phyloP scores from a whole-genome alignment of 306 rosid genomes.

The Argentina anserina region DNA sequence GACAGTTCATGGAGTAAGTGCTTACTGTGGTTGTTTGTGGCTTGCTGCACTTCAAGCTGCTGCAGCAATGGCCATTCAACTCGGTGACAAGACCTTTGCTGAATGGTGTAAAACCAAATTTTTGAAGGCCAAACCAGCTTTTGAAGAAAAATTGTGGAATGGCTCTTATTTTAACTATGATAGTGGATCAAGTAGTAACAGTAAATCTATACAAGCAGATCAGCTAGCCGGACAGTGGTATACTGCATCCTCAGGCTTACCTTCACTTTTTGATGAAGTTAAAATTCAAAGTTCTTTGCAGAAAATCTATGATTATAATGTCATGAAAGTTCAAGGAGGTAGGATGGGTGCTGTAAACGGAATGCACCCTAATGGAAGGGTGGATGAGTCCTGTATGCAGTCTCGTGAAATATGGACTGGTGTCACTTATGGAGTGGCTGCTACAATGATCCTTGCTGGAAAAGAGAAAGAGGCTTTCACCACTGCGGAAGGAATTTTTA shows the following conservation, averaged over 20 bases:
- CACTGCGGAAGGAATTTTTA: constrained; percentile 86
- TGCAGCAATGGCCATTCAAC: constrained; percentile 86
- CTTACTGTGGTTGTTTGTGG: constrained; percentile 96
- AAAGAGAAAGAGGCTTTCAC: constrained; percentile 89
- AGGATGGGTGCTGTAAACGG: constrained; percentile 98
- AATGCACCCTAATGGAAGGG: constrained; percentile 89
- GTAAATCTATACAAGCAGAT: constrained; percentile 96
- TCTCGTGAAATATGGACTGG: constrained; percentile 98
- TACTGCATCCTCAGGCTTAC: constrained; percentile 86
- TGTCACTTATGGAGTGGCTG: constrained; percentile 91
- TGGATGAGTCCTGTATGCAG: constrained; percentile 99
- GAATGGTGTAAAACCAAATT: constrained; percentile 81
- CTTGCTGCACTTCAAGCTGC: constrained; percentile 98
- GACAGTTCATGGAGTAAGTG: constrained; percentile 98
- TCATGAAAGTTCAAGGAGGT: constrained; percentile 91
- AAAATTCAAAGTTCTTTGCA: constrained; percentile 72
- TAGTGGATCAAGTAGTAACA: constrained; percentile 82
- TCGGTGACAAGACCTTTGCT: constrained; percentile 74
- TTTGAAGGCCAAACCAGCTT: constrained; percentile 82
- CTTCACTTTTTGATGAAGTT: constrained; percentile 72
- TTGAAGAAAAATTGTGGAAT: constrained; percentile 87
- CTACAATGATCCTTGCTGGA: constrained; percentile 91
- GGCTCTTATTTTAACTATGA: constrained; percentile 97
- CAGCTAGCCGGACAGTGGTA: constrained; percentile 99
- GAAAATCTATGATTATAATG: constrained; percentile 83